A percentile compares a stretch with the other conserved stretches of the same genome.
Conservation (phyloP, 352 stramenopile species). For the Phytophthora multivora region DNA sequence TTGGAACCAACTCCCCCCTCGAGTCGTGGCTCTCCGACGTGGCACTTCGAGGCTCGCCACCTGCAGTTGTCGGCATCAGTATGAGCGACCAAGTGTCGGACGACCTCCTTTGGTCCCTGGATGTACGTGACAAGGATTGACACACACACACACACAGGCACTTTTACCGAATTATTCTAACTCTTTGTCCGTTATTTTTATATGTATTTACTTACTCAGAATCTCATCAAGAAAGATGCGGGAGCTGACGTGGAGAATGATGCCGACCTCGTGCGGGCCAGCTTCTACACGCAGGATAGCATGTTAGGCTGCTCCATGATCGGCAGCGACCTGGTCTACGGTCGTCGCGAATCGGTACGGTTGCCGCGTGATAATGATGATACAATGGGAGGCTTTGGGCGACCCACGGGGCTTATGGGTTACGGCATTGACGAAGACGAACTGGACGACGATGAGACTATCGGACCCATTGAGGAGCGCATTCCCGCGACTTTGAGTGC, state of each 20-base stretch:
- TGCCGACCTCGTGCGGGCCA: slow-evolving; percentile 43
- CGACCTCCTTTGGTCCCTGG: slow-evolving; percentile 70
- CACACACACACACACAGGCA: neutral
- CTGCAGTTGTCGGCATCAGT: slow-evolving; percentile 14
- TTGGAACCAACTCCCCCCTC: slow-evolving; percentile 18
- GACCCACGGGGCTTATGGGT: slow-evolving; percentile 36
- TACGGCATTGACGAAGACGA: slow-evolving; percentile 45
- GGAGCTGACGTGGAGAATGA: slow-evolving; percentile 34
- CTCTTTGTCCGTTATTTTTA: slow-evolving; percentile 19
- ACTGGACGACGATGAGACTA: slow-evolving; percentile 35
- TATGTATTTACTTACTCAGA: slow-evolving; percentile 23
- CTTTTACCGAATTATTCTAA: slow-evolving; percentile 3
- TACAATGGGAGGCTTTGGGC: slow-evolving; percentile 29
- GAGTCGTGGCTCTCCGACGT: slow-evolving; percentile 1
- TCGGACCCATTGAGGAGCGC: slow-evolving; percentile 32
- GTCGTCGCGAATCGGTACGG: slow-evolving; percentile 32
- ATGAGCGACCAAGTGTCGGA: slow-evolving; percentile 70
- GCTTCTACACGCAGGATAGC: slow-evolving; percentile 50
- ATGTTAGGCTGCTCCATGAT: slow-evolving; percentile 40
- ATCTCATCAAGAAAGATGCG: slow-evolving; percentile 49
- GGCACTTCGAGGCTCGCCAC: slow-evolving; percentile 2
- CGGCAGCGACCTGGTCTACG: slow-evolving; percentile 55
- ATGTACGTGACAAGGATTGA: slow-evolving; percentile 40
- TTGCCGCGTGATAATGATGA: slow-evolving; percentile 7
- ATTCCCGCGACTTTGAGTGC: slow-evolving; percentile 22